phyloP scores from a whole-genome alignment of 345 rosid species.

The Bruguiera gymnorhiza region DNA sequence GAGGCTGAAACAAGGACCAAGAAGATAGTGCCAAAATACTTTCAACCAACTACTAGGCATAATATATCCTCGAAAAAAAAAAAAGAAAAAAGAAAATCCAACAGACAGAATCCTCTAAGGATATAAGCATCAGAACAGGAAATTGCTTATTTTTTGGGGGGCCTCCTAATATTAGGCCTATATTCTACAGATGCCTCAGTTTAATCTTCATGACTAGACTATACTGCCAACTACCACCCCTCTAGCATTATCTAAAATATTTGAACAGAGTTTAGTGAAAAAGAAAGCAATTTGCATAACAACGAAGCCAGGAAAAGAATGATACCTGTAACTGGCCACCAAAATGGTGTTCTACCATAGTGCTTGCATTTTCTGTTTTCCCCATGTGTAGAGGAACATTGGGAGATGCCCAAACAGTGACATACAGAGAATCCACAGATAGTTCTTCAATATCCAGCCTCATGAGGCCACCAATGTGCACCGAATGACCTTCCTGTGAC shows the following conservation, averaged over 20 bases:
- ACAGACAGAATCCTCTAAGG: background rate
- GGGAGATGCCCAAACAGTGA: slow-evolving; percentile 92
- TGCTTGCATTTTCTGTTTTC: slow-evolving; percentile 67
- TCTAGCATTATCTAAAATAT: background rate
- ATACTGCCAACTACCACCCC: background rate
- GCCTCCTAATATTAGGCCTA: background rate
- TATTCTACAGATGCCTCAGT: background rate
- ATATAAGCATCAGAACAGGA: slow-evolving; percentile 2
- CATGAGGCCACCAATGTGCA: slow-evolving; percentile 87
- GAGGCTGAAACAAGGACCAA: slow-evolving; percentile 53
- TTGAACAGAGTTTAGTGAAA: too few species aligned
- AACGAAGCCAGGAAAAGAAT: background rate
- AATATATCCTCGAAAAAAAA: background rate
- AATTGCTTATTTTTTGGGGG: background rate
- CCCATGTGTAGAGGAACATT: slow-evolving; percentile 92
- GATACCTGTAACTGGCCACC: slow-evolving; percentile 81
- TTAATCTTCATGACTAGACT: background rate
- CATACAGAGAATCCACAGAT: slow-evolving; percentile 70
- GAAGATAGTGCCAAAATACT: slow-evolving; percentile 4
- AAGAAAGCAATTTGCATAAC: background rate
- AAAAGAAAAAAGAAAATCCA: too few species aligned
- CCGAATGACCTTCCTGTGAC: slow-evolving; percentile 67
- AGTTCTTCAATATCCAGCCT: slow-evolving; percentile 77
- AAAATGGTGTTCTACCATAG: slow-evolving; percentile 65
- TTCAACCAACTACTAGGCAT: background rate